phyloP scores from a whole-genome alignment of 164 flowering plant species.

The Tinospora cordifolia region DNA sequence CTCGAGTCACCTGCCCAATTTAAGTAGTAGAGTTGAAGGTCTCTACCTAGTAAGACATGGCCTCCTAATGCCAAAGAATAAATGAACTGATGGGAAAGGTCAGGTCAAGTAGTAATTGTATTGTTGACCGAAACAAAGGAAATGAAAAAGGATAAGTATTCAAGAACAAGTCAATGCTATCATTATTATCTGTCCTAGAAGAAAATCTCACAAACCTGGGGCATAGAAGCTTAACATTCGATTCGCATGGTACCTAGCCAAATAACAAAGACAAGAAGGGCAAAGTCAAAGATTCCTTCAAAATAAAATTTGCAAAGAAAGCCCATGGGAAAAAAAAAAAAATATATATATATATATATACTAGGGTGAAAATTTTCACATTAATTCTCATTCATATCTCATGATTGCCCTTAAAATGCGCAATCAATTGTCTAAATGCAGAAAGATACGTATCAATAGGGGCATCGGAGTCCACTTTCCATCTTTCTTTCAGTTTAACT shows the following conservation, averaged over 20 bases:
- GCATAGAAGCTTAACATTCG: constrained; percentile 96
- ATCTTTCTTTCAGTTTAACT: too few relatives aligned
- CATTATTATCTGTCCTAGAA: neutral
- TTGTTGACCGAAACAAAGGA: neutral
- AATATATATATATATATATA: too few relatives aligned
- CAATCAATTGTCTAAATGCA: neutral
- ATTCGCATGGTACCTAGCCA: constrained; percentile 83
- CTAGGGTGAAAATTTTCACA: too few relatives aligned
- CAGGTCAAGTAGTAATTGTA: neutral
- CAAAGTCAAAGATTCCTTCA: too few relatives aligned
- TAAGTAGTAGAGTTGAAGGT: too few relatives aligned
- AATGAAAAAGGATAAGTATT: too few relatives aligned
- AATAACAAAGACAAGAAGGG: neutral
- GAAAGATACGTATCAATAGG: neutral
- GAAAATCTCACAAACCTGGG: constrained; percentile 41
- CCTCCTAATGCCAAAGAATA: neutral
- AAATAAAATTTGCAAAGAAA: neutral
- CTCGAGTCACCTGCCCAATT: too few relatives aligned
- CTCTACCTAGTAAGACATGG: too few relatives aligned
- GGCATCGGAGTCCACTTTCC: too few relatives aligned
- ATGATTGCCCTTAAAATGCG: neutral
- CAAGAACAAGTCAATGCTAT: too few relatives aligned
- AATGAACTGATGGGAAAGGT: neutral
- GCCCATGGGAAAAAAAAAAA: neutral
- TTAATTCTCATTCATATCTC: too few relatives aligned